These are phyloP conservation scores for Tylopilus orsonianus DNA, from an alignment of 1,284 basidiomycete genomes.

Conservation along the genomic window DNA sequence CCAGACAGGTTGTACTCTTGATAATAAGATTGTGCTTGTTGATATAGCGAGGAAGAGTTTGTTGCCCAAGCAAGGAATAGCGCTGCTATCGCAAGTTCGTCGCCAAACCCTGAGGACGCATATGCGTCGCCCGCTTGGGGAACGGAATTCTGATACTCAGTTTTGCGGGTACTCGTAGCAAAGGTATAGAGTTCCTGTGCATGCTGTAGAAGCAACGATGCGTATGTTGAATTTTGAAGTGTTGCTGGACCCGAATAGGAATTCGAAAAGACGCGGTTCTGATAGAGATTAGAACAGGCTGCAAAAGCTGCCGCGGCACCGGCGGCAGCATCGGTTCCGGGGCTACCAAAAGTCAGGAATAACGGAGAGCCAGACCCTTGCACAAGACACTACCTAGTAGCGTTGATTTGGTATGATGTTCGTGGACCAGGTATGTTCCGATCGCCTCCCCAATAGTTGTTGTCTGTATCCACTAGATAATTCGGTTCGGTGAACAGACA, in stretches of 20 bases:
- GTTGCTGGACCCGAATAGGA: conserved; percentile 59
- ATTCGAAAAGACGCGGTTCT: conserved; percentile 50
- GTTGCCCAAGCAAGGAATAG: conserved; percentile 74
- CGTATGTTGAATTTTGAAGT: conserved; percentile 75
- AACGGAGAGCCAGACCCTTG: background rate
- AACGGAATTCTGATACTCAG: conserved; percentile 63
- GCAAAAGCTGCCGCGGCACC: conserved; percentile 83
- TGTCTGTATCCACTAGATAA: conserved; percentile 54
- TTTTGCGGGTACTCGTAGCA: conserved; percentile 62
- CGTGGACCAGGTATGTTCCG: conserved; percentile 72
- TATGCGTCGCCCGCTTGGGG: conserved; percentile 69
- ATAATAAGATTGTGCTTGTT: conserved; percentile 68
- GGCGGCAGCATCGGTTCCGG: conserved; percentile 89
- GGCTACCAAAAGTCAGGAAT: conserved; percentile 37
- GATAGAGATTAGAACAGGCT: conserved; percentile 80
- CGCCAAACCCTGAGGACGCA: conserved; percentile 66
- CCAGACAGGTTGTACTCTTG: conserved; percentile 54
- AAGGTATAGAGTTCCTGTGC: conserved; percentile 74
- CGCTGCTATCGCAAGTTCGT: conserved; percentile 73
- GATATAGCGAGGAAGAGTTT: conserved; percentile 60
- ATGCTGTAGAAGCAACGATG: conserved; percentile 66
- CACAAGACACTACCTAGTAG: conserved; percentile 39
- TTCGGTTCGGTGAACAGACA: conserved; percentile 9
- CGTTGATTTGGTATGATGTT: conserved; percentile 76
- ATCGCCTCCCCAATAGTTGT: conserved; percentile 90